Conservation (phyloP, 257 asterid species). For the Lithospermum erythrorhizon region DNA sequence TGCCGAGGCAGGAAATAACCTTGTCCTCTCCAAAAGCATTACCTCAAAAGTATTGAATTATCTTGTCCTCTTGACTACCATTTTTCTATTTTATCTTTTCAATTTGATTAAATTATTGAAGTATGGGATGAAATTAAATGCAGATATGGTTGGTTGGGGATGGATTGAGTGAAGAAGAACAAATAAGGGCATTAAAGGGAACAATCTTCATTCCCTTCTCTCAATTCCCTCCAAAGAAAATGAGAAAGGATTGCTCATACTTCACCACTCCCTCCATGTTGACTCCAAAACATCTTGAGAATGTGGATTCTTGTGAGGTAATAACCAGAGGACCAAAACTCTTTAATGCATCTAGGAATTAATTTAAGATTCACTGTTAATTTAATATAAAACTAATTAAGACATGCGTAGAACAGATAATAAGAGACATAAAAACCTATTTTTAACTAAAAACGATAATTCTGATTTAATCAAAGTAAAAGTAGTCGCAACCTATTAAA, state of each 20-base stretch:
- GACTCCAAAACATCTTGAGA: conserved; percentile 34
- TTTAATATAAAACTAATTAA: no score
- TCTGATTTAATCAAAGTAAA: no score
- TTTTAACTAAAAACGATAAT: no score
- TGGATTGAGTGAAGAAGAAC: conserved; percentile 33
- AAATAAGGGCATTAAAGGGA: conserved; percentile 36
- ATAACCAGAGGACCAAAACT: neutral
- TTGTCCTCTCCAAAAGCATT: conserved; percentile 31
- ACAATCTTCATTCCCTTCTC: conserved; percentile 36
- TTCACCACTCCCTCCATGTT: conserved; percentile 35
- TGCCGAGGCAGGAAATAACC: conserved; percentile 28
- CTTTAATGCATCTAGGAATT: no score
- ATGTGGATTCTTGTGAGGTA: conserved; percentile 50
- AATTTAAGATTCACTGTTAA: no score
- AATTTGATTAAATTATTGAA: neutral
- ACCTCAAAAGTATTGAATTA: conserved; percentile 35
- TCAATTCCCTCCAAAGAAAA: conserved; percentile 30
- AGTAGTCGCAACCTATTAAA: no score
- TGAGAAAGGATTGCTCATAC: conserved; percentile 35
- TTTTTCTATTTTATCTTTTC: neutral
- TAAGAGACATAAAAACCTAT: no score
- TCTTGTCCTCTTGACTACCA: neutral
- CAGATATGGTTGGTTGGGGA: conserved; percentile 45
- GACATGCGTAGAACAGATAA: no score
- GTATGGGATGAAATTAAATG: neutral